These are phyloP conservation scores for Xylaria venustula DNA, from an alignment of 495 filamentous ascomycete species.

Conservation along the genomic window DNA sequence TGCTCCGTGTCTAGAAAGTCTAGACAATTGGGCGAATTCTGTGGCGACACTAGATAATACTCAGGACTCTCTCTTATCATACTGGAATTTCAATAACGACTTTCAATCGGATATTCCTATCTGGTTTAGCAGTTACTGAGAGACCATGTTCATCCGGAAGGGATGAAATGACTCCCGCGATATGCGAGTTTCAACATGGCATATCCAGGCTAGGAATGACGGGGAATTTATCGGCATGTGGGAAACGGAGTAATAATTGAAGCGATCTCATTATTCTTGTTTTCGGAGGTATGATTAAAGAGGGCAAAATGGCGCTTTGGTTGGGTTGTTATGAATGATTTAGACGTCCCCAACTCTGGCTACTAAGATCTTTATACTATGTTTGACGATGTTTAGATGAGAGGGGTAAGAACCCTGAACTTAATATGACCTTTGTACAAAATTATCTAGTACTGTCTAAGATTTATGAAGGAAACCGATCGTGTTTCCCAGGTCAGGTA, in stretches of 20 bases:
- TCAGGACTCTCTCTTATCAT: not conserved
- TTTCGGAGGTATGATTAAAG: not conserved
- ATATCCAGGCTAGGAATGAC: too few species aligned
- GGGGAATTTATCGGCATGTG: too few species aligned
- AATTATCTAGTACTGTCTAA: too few species aligned
- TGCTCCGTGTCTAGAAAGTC: not conserved
- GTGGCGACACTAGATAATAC: not conserved
- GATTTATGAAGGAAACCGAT: too few species aligned
- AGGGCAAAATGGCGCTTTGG: not conserved
- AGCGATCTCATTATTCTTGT: not conserved
- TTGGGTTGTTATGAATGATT: not conserved
- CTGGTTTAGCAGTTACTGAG: conserved; percentile 13
- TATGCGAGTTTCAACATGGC: not conserved
- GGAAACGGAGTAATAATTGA: too few species aligned
- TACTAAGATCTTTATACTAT: not conserved
- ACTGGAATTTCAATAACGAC: conserved; percentile 6
- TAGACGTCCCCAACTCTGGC: not conserved
- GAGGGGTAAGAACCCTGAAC: too few species aligned
- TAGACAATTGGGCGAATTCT: conserved; percentile 5
- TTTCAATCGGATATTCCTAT: conserved; percentile 10
- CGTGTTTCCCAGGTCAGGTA: too few species aligned
- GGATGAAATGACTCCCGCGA: not conserved
- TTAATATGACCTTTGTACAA: too few species aligned
- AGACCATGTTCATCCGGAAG: not conserved
- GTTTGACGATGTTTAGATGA: too few species aligned